Conservation (phyloP, 129 eudicot genomes). For the Ambrosia trifida region DNA sequence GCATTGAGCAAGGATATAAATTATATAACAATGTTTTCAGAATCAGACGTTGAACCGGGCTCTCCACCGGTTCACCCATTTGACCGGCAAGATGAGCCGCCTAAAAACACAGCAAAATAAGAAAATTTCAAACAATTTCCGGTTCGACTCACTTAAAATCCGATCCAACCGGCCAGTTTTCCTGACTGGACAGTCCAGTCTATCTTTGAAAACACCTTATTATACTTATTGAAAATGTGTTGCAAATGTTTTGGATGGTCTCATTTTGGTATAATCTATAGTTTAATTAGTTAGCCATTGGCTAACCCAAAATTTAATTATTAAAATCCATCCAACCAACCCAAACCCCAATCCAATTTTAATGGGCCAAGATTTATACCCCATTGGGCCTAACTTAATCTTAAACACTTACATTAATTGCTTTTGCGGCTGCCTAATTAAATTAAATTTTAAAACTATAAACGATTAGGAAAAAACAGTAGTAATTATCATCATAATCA, state of each 20-base stretch:
- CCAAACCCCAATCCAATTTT: neutral
- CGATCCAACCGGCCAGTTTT: no score
- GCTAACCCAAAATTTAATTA: neutral
- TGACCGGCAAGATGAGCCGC: no score
- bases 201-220: no score
- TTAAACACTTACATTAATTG: neutral
- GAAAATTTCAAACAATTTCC: no score
- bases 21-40: no score
- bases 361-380: neutral
- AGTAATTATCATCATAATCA: slow-evolving; percentile 22
- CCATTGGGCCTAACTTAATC: neutral
- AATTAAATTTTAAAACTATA: neutral
- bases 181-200: no score
- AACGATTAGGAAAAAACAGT: slow-evolving; percentile 19
- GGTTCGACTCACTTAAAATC: no score
- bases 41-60: no score
- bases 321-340: neutral
- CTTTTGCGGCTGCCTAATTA: neutral
- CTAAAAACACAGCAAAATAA: no score
- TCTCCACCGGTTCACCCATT: no score
- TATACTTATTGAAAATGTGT: neutral
- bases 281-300: slow-evolving; percentile 28
- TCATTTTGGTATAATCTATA: slow-evolving; percentile 9
- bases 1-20: no score
- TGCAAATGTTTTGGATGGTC: neutral